phyloP scores from a whole-genome alignment of 768 basidiomycete species.

The Lactifluus subvellereus region DNA sequence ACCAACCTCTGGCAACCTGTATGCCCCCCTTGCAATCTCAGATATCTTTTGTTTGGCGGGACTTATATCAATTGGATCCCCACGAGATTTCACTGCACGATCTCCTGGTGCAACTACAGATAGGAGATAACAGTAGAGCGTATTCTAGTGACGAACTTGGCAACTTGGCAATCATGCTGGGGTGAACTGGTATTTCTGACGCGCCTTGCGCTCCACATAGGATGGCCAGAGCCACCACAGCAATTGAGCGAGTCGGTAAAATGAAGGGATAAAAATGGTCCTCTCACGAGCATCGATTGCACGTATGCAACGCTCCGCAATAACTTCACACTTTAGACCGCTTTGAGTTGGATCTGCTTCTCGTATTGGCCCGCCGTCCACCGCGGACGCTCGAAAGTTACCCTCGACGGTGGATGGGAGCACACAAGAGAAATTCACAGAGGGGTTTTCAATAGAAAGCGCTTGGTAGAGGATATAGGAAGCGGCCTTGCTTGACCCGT shows the following conservation, averaged over 20 bases:
- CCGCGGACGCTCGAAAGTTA: slow-evolving; percentile 72
- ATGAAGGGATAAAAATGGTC: slow-evolving; percentile 51
- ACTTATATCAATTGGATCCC: not conserved
- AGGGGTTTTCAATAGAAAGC: slow-evolving; percentile 73
- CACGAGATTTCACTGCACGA: not conserved
- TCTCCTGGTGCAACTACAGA: not conserved
- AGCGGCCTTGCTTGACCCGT: slow-evolving; percentile 78
- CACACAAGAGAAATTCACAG: slow-evolving; percentile 54
- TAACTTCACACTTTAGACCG: slow-evolving; percentile 54
- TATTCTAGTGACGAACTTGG: not conserved
- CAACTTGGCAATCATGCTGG: not conserved
- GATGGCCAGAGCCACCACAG: slow-evolving; percentile 62
- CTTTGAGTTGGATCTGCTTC: slow-evolving; percentile 47
- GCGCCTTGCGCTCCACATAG: slow-evolving; percentile 52
- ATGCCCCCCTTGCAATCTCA: not conserved
- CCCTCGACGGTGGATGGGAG: slow-evolving; percentile 72
- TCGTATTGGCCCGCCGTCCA: slow-evolving; percentile 48
- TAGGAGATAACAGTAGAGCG: not conserved
- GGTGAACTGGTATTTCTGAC: slow-evolving; percentile 57
- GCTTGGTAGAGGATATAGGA: slow-evolving; percentile 72
- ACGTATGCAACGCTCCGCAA: slow-evolving; percentile 53
- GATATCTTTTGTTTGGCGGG: not conserved
- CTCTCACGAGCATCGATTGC: slow-evolving; percentile 56
- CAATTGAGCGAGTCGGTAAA: slow-evolving; percentile 44
- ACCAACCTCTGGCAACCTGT: not conserved